phyloP scores from a whole-genome alignment of 495 filamentous ascomycete species.

The Baudoinia panamericana region DNA sequence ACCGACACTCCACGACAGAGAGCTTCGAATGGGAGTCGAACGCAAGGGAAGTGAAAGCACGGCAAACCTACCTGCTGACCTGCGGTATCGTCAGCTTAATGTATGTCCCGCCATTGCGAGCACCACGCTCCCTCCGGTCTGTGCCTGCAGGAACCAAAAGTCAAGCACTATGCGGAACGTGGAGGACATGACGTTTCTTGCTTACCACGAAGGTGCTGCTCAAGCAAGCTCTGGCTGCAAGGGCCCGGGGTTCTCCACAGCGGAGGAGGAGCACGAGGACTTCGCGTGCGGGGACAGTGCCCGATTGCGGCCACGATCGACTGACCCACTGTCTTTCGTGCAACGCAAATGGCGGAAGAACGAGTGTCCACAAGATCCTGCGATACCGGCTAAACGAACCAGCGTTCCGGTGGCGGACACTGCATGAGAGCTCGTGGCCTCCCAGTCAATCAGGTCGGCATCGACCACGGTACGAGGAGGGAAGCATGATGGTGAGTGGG shows the following conservation, averaged over 20 bases:
- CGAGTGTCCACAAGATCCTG: too few relatives aligned
- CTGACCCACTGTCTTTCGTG: too few relatives aligned
- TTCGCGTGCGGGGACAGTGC: not conserved
- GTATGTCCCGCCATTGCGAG: too few relatives aligned
- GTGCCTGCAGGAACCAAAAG: slow-evolving; percentile 2
- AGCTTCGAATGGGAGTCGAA: not conserved
- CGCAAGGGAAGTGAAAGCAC: not conserved
- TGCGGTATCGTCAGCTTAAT: not conserved
- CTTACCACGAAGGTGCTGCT: slow-evolving; percentile 1
- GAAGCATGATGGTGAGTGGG: too few relatives aligned
- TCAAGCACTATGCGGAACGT: slow-evolving; percentile 2
- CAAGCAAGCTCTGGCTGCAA: not conserved
- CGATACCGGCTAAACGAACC: too few relatives aligned
- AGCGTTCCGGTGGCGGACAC: too few relatives aligned
- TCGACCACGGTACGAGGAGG: too few relatives aligned
- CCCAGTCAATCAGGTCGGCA: too few relatives aligned
- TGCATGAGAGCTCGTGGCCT: too few relatives aligned
- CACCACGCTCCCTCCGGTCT: too few relatives aligned
- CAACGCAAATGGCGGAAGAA: too few relatives aligned
- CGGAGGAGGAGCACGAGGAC: not conserved
- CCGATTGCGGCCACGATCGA: too few relatives aligned
- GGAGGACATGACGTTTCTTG: slow-evolving; percentile 1
- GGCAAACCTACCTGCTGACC: not conserved
- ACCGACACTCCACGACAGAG: not conserved
- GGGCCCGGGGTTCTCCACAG: not conserved